Evolutionary conservation across 179 eudicot species (phyloP), one percentile per base, ranked within the genome.

Genomic region (Gypsophila paniculata): DNA sequence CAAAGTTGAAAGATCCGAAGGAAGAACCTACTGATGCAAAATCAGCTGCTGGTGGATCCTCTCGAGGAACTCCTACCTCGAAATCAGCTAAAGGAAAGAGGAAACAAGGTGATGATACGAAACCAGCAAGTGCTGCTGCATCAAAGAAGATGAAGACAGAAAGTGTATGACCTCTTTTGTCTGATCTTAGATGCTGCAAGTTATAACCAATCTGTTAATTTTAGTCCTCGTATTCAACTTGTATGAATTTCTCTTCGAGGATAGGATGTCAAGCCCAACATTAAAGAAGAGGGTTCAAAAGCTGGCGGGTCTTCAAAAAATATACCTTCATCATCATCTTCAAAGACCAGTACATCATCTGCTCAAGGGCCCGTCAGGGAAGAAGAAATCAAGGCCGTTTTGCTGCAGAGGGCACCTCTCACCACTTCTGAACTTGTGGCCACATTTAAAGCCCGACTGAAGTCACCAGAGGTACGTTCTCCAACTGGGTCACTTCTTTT

Each of bases 11-110:
- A 76, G 89, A 83, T 80, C 84, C 79, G 4, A 90, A 89, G 82
- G 97, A 89, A 75, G 97, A 91, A 79, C 87, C 90, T 44, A 76
- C 68, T 65, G 94, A 91, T 68, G 72, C 76, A 59, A 94, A 94
- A 75, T 59, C 86, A 67, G 78, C 79, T 65, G 22, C 83, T 75
- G 77, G 84, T 6, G 90, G 83, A 65, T 68, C 89, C 72, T 77
- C 84, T 49, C 86, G 90, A 68, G 93, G 88, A 65, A 86, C 97
- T 62, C 86, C 97, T 39, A 55, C 89, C 58, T 78, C 94, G 29
- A 94, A 89, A 80, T 86, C 97, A 18, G 70, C 91, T 1, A 94
- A 94, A 84, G 97, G 86, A n/a, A 94, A 94, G 82, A 86, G 99
- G 62, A 91, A 94, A 77, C 85, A 74, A 63, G 87, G 82, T 0